Evolutionary conservation across 2,329 filamentous ascomycete genomes (phyloP).

Genomic region (Arthroderma uncinatum): DNA sequence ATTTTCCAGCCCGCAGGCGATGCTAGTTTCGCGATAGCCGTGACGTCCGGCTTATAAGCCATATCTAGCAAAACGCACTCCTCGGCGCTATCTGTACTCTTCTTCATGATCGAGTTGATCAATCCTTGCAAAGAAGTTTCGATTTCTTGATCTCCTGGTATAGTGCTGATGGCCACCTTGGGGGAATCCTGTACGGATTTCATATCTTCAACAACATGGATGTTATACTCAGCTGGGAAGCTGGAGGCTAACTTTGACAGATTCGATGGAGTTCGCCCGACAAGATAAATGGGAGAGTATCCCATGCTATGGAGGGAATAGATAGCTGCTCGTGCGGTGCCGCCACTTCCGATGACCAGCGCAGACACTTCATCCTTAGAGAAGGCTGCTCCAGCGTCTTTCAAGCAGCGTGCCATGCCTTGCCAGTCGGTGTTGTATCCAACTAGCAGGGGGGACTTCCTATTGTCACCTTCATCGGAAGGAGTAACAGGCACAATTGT

Average conservation of each 20-base stretch:
- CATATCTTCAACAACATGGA: conserved; percentile 50
- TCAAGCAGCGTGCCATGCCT: conserved; percentile 75
- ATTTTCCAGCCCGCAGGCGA: conserved; percentile 67
- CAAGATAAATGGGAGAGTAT: conserved; percentile 74
- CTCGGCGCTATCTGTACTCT: conserved; percentile 22
- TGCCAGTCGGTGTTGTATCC: conserved; percentile 95
- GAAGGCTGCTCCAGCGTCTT: conserved; percentile 50
- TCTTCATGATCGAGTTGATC: conserved; percentile 44
- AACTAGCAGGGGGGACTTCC: conserved; percentile 44
- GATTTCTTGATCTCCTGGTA: conserved; percentile 78
- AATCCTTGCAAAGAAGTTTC: conserved; percentile 58
- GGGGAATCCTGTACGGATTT: conserved; percentile 46
- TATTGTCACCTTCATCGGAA: conserved; percentile 29
- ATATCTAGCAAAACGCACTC: conserved; percentile 70
- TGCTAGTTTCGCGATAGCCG: conserved; percentile 74
- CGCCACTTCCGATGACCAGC: conserved; percentile 81
- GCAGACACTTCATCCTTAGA: conserved; percentile 36
- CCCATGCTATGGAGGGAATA: conserved; percentile 76
- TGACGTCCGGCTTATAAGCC: conserved; percentile 85
- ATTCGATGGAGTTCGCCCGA: conserved; percentile 63
- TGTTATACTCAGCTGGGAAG: conserved; percentile 63
- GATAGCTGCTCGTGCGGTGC: conserved; percentile 82
- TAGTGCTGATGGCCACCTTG: conserved; percentile 72
- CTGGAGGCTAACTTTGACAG: conserved; percentile 55
- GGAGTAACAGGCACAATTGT: conserved; percentile 59